phyloP scores from a whole-genome alignment of 495 filamentous ascomycete species.

The Neurospora tetrasperma region DNA sequence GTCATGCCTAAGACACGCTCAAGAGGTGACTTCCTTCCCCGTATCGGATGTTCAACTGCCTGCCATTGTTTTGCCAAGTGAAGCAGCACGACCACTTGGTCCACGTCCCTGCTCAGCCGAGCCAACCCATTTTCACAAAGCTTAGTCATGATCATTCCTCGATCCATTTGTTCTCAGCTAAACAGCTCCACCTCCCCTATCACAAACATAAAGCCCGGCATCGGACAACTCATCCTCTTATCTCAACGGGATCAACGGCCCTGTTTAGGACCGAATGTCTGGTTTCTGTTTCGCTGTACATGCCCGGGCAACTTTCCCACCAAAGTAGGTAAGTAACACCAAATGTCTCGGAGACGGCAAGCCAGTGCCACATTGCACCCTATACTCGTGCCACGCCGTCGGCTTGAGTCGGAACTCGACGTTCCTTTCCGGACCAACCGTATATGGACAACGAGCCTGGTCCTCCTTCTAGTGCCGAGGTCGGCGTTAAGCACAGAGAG shows the following conservation, averaged over 20 bases:
- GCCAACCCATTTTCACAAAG: neutral
- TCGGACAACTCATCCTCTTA: neutral
- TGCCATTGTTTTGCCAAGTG: neutral
- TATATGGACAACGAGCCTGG: neutral
- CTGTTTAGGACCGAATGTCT: neutral
- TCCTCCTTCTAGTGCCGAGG: neutral
- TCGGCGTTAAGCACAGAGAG: neutral
- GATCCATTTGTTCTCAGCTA: neutral
- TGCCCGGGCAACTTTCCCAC: neutral
- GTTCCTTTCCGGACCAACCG: neutral
- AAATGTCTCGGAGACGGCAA: neutral
- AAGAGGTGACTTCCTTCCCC: neutral
- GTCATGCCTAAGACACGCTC: neutral
- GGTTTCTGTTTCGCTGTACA: neutral
- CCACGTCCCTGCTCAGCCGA: neutral
- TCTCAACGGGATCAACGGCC: neutral
- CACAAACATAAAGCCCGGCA: neutral
- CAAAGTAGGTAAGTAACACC: neutral
- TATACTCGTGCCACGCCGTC: neutral
- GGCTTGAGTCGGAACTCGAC: neutral
- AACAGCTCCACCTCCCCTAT: neutral
- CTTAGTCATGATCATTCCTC: neutral
- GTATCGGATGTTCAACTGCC: neutral
- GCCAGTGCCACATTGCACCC: neutral
- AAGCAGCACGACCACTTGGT: neutral